Evolutionary conservation across 2,329 filamentous ascomycete species (phyloP), one percentile per base, ranked within the genome.

Genomic region (Karstenula rhodostoma): DNA sequence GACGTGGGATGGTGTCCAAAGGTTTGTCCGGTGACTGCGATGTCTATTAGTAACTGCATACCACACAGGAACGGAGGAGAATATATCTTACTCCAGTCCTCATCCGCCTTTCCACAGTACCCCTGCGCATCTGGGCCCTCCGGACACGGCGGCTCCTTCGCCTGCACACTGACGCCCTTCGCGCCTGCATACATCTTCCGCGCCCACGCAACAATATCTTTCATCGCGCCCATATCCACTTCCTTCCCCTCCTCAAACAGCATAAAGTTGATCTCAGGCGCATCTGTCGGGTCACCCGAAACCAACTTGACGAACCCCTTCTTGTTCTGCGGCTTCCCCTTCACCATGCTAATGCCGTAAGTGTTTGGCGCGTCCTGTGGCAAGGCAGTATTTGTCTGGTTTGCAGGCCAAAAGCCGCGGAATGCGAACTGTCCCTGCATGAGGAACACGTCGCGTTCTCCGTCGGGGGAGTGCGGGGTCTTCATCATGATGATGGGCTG

Each of bases 261-360:
- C 59, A 66, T 72, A 57, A 74, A 74, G 48, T 72, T 69, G 66
- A 92, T 89, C 9, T 84, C 73, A 0, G 89, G 89, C 2, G 80
- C 77, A 58, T 90, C 88, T 0, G 84, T 83, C 1, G 89, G 88
- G 68, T 91, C 83, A 0, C 83, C 74, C 0, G 84, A 86, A 6
- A 79, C 77, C 9, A 92, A 82, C 10, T 76, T 82, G 3, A 92
- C 88, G 1, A 82, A 84, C 4, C 90, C 89, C 4, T 69, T 79
- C 73, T 75, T 73, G 67, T 91, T 90, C 56, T 85, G 84, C 0
- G 87, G 83, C 66, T 89, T 87, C 0, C 83, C 83, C 72, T 89
- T 88, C 50, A 91, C 80, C 5, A 84, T 81, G 33, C 63, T 67
- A 17, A 69, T 69, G 13, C 67, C 69, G 46, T 69, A 72, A 5